These are phyloP conservation scores for Furculomyces boomerangus DNA, from an alignment of 371 early-diverging fungal species.

Conservation along the genomic window DNA sequence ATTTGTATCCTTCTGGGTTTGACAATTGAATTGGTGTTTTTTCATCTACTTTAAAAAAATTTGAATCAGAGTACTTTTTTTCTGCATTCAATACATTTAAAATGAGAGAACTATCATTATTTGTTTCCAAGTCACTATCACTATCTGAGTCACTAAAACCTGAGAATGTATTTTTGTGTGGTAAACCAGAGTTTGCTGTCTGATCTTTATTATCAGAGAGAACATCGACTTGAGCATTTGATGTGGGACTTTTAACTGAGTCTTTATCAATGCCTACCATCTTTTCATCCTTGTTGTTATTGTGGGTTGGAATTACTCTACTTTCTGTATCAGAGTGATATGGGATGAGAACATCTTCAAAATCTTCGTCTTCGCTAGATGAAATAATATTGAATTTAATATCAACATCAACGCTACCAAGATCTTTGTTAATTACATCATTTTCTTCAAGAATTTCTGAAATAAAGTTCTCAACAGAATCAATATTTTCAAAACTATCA, in stretches of 20 bases:
- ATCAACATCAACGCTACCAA: constrained; percentile 1
- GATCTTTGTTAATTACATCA: constrained; percentile 1
- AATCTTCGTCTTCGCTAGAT: not conserved
- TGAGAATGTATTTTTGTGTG: too few relatives aligned
- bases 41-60: not conserved
- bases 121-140: too few relatives aligned
- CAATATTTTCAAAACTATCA: too few relatives aligned
- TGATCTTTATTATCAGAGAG: too few relatives aligned
- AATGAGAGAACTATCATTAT: too few relatives aligned
- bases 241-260: not conserved
- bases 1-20: not conserved
- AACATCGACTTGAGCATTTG: not conserved
- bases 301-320: not conserved
- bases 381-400: not conserved
- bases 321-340: not conserved
- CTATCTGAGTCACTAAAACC: too few relatives aligned
- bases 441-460: too few relatives aligned
- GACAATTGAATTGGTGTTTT: not conserved
- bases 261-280: not conserved
- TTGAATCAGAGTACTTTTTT: not conserved
- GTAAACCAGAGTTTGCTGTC: too few relatives aligned
- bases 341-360: constrained; percentile 1
- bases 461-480: too few relatives aligned
- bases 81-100: too few relatives aligned
- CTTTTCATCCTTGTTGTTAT: not conserved